These are phyloP conservation scores for Polychytrium aggregatum DNA, from an alignment of 192 early-diverging fungal species.

Conservation along the genomic window DNA sequence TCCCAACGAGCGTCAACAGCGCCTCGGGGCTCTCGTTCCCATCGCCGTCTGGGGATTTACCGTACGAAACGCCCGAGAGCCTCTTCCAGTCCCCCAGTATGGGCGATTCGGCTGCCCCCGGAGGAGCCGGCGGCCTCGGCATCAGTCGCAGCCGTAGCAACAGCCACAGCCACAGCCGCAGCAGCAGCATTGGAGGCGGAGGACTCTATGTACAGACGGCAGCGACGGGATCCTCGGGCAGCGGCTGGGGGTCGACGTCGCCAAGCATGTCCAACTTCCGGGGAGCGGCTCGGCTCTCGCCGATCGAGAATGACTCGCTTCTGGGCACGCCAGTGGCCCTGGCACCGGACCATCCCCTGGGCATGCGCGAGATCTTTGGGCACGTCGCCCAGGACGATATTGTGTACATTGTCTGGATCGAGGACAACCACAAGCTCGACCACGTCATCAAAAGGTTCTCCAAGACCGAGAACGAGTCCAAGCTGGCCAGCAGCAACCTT, in stretches of 20 bases:
- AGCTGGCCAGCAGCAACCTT: no score
- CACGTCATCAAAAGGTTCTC: not conserved
- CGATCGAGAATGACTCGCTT: no score
- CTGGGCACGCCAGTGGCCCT: no score
- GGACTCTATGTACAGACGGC: no score
- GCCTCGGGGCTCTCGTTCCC: not conserved
- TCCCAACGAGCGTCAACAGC: not conserved
- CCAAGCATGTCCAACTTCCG: not conserved
- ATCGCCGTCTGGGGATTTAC: not conserved
- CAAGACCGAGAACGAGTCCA: not conserved
- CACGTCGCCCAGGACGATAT: constrained; percentile 40
- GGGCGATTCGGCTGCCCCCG: no score
- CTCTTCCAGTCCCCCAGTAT: not conserved
- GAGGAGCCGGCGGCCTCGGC: no score
- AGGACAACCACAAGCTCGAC: constrained; percentile 39
- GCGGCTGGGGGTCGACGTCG: no score
- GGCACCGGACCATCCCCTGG: no score
- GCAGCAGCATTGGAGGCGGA: constrained; percentile 12
- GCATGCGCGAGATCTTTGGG: no score
- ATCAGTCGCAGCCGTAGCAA: not conserved
- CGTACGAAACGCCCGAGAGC: not conserved
- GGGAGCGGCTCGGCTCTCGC: no score
- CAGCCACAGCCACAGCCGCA: constrained; percentile 5
- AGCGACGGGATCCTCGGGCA: no score
- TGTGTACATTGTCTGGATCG: constrained; percentile 63